phyloP scores from a whole-genome alignment of 1,139 yeast genomes.

The Taiozyma sp. region DNA sequence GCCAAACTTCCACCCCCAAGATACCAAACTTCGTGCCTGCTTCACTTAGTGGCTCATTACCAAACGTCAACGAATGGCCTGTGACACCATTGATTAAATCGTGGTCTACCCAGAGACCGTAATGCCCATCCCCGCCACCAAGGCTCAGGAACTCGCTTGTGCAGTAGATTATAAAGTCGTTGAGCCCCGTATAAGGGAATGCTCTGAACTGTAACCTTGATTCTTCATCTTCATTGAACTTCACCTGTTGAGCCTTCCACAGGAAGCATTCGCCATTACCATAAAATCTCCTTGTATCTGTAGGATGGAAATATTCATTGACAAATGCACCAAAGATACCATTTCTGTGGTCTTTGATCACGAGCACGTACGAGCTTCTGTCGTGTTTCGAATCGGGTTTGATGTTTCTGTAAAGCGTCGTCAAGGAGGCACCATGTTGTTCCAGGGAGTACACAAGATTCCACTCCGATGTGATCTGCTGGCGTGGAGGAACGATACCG shows the following conservation, averaged over 20 bases:
- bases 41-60: slow-evolving; percentile 72
- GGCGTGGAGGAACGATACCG: slow-evolving; percentile 65
- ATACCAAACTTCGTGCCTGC: slow-evolving; percentile 66
- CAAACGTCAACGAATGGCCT: slow-evolving; percentile 78
- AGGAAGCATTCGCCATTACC: slow-evolving; percentile 96
- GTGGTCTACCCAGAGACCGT: slow-evolving; percentile 87
- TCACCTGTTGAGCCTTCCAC: slow-evolving; percentile 58
- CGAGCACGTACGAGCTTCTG: slow-evolving; percentile 62
- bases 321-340: slow-evolving; percentile 79
- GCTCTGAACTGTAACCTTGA: slow-evolving; percentile 58
- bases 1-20: slow-evolving; percentile 84
- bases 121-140: slow-evolving; percentile 93
- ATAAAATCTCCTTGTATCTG: slow-evolving; percentile 68
- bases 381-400: slow-evolving; percentile 29
- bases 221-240: slow-evolving; percentile 13
- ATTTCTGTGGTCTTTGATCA: slow-evolving; percentile 58
- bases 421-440: slow-evolving; percentile 86
- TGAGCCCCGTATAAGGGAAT: slow-evolving; percentile 83
- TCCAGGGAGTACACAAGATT: slow-evolving; percentile 73
- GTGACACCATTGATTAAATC: slow-evolving; percentile 74
- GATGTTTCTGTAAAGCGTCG: slow-evolving; percentile 55
- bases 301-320: slow-evolving; percentile 69
- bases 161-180: slow-evolving; percentile 83
- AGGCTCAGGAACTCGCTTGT: slow-evolving; percentile 73
- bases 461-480: slow-evolving; percentile 80